phyloP scores from a whole-genome alignment of 441 rosid genomes.

The Pelargonium australe region DNA sequence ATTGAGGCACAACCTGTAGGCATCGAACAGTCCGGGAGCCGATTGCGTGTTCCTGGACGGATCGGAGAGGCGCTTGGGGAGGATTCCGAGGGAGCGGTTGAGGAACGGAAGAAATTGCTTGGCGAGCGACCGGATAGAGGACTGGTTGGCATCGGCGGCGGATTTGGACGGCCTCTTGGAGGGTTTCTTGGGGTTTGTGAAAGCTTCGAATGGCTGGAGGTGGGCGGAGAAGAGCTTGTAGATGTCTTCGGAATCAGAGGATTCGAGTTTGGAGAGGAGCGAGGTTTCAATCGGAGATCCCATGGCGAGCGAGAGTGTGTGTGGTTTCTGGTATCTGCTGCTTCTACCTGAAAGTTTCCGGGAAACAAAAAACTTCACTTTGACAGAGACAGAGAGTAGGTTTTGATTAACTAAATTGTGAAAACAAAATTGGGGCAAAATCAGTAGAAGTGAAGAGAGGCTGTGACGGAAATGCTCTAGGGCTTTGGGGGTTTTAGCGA shows the following conservation, averaged over 20 bases:
- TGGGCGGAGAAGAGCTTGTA: slow-evolving; percentile 21
- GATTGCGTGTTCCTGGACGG: slow-evolving; percentile 4
- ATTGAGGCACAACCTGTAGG: slow-evolving; percentile 53
- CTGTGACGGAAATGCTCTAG: not conserved
- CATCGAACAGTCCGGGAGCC: slow-evolving; percentile 28
- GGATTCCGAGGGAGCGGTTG: slow-evolving; percentile 33
- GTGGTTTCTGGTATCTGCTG: no score
- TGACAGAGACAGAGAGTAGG: no score
- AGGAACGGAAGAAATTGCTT: slow-evolving; percentile 39
- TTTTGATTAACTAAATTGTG: no score
- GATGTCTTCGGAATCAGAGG: slow-evolving; percentile 24
- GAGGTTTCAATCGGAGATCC: slow-evolving; percentile 22
- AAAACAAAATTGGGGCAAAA: not conserved
- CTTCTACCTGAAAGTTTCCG: not conserved
- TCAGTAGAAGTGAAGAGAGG: slow-evolving; percentile 1
- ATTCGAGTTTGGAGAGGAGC: slow-evolving; percentile 30
- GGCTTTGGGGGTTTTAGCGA: slow-evolving; percentile 1
- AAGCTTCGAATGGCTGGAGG: slow-evolving; percentile 29
- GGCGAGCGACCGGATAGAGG: slow-evolving; percentile 33
- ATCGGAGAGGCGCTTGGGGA: slow-evolving; percentile 35
- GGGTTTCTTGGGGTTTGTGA: slow-evolving; percentile 7
- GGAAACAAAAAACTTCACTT: not conserved
- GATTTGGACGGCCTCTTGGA: slow-evolving; percentile 12
- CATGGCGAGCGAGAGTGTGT: slow-evolving; percentile 21
- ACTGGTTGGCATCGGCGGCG: slow-evolving; percentile 3